A percentile compares a stretch with the other conserved stretches of the same genome.
Evolutionary conservation across 441 rosid genomes (phyloP).

Genomic region (Arabidopsis lyrata): DNA sequence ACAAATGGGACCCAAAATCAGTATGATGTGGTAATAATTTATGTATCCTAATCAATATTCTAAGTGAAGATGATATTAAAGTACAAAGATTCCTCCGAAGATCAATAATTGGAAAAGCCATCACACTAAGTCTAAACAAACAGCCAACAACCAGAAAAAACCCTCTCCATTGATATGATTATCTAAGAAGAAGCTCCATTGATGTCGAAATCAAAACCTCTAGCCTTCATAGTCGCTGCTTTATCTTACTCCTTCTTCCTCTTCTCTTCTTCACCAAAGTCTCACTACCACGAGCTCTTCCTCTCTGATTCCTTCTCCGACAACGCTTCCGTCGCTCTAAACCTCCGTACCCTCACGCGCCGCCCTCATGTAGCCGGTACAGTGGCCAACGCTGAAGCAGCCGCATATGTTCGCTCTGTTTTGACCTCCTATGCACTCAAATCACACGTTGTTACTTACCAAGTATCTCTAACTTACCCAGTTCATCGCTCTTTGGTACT

Average conservation of each 20-base stretch:
- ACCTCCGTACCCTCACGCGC: conserved; percentile 77
- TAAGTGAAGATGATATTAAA: background rate
- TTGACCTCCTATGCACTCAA: conserved; percentile 55
- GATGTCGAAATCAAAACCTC: conserved; percentile 40
- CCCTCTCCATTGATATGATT: background rate
- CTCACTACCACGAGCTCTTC: conserved; percentile 67
- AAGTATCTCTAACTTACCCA: conserved; percentile 73
- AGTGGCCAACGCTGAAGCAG: conserved; percentile 70
- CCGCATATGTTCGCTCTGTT: conserved; percentile 52
- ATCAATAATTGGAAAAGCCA: conserved; percentile 8
- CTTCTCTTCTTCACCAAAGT: conserved; percentile 51
- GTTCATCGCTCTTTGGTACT: conserved; percentile 63
- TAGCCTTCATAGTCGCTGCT: conserved; percentile 40
- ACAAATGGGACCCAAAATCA: conserved; percentile 1
- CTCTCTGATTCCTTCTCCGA: conserved; percentile 60
- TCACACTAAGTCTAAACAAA: background rate
- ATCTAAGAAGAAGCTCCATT: conserved; percentile 17
- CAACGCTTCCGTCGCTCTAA: conserved; percentile 64
- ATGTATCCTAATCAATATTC: background rate
- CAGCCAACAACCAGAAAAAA: background rate
- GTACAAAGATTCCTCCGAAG: background rate
- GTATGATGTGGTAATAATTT: background rate
- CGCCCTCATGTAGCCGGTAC: conserved; percentile 86
- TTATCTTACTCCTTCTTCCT: conserved; percentile 48
- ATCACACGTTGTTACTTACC: conserved; percentile 58